Conservation (phyloP, 2,329 filamentous ascomycete genomes). For the Bertia moriformis region DNA sequence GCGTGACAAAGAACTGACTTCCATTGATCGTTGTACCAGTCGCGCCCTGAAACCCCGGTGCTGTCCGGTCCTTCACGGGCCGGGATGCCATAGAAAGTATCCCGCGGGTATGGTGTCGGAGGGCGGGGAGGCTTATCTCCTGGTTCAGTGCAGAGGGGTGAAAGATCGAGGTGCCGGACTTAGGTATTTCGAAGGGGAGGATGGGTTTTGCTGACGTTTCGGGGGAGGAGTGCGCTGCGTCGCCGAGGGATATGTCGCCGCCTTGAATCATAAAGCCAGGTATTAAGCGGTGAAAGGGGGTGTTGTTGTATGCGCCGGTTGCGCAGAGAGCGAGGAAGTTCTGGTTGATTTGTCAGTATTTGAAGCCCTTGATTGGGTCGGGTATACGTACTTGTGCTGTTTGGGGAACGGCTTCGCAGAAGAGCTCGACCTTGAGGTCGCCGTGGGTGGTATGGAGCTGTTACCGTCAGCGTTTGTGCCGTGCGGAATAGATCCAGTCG, state of each 20-base stretch:
- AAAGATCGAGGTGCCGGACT: constrained; percentile 41
- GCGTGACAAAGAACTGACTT: constrained; percentile 50
- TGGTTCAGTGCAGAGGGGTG: constrained; percentile 38
- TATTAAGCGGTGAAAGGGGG: constrained; percentile 48
- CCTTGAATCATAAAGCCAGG: constrained; percentile 51
- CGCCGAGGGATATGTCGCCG: constrained; percentile 31
- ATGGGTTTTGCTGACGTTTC: constrained; percentile 19
- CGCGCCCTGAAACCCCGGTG: constrained; percentile 26
- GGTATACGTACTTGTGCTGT: background rate
- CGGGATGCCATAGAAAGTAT: constrained; percentile 45
- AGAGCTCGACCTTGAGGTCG: constrained; percentile 1
- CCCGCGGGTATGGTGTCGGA: constrained; percentile 39
- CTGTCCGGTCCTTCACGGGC: constrained; percentile 19
- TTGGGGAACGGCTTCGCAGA: constrained; percentile 1
- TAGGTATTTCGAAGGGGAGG: constrained; percentile 29
- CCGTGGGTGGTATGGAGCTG: constrained; percentile 1
- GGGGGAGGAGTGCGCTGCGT: constrained; percentile 21
- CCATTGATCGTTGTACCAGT: constrained; percentile 28
- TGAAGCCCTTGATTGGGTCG: background rate
- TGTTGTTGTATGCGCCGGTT: constrained; percentile 40
- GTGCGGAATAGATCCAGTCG: no score
- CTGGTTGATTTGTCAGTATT: constrained; percentile 14
- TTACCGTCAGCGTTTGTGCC: no score
- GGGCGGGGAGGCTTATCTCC: constrained; percentile 39
- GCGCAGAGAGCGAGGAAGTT: constrained; percentile 56